These are phyloP conservation scores for Glaciozyma antarctica DNA, from an alignment of 768 basidiomycete species.

Conservation along the genomic window DNA sequence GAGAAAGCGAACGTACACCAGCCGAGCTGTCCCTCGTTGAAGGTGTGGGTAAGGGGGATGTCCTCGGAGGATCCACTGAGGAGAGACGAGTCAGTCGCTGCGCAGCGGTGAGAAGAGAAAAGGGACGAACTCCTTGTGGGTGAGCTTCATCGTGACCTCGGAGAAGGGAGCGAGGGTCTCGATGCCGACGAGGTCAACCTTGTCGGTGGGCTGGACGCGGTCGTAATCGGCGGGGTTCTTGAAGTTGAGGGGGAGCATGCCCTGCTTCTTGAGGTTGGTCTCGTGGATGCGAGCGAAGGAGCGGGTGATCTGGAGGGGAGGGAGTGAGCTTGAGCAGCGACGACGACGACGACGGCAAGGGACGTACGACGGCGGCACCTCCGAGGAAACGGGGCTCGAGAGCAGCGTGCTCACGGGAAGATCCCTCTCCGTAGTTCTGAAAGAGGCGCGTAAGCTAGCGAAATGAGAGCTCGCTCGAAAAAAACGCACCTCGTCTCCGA, in stretches of 20 bases:
- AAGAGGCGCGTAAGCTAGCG: constrained; percentile 38
- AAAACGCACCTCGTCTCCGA: constrained; percentile 50
- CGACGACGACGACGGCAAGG: not conserved
- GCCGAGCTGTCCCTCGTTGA: constrained; percentile 6
- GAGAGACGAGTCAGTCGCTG: too few relatives aligned
- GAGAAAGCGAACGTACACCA: not conserved
- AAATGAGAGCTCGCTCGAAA: constrained; percentile 42
- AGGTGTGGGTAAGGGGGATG: constrained; percentile 22
- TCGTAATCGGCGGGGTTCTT: constrained; percentile 62
- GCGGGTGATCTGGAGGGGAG: constrained; percentile 54
- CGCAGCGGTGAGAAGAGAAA: not conserved
- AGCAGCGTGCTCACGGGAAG: constrained; percentile 94
- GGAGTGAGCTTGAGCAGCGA: too few relatives aligned
- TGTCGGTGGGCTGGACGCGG: constrained; percentile 75
- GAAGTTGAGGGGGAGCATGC: constrained; percentile 66
- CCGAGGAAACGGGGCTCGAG: constrained; percentile 92
- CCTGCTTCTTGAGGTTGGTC: constrained; percentile 73
- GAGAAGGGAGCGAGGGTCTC: constrained; percentile 83
- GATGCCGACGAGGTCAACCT: constrained; percentile 78
- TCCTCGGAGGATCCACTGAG: constrained; percentile 23
- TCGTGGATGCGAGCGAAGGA: constrained; percentile 56
- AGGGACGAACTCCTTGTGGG: constrained; percentile 49
- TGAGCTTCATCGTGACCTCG: constrained; percentile 70
- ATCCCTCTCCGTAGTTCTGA: constrained; percentile 76
- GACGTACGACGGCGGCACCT: constrained; percentile 55